These are phyloP conservation scores for Gremmenia infestans DNA, from an alignment of 2,329 filamentous ascomycete genomes.

Conservation along the genomic window DNA sequence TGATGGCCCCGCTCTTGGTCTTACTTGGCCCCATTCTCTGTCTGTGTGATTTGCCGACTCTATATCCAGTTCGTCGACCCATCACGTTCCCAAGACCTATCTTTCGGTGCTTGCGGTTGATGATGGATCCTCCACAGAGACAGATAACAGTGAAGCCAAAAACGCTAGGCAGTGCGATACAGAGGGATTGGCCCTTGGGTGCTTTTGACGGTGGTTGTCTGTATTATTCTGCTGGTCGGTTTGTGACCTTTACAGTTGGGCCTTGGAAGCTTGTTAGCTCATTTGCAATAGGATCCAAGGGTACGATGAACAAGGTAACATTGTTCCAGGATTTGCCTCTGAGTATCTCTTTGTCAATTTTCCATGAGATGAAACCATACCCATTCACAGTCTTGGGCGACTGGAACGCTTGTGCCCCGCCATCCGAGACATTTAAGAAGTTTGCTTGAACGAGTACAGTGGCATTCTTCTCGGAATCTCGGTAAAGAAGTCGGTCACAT, in stretches of 20 bases:
- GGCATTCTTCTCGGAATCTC: slow-evolving; percentile 18
- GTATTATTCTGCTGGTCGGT: slow-evolving; percentile 18
- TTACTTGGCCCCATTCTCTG: slow-evolving; percentile 25
- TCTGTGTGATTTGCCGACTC: slow-evolving; percentile 24
- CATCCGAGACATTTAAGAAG: slow-evolving; percentile 25
- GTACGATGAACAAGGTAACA: slow-evolving; percentile 24
- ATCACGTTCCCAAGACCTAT: slow-evolving; percentile 30
- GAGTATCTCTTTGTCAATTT: slow-evolving; percentile 23
- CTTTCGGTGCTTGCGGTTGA: slow-evolving; percentile 24
- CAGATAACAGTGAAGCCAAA: slow-evolving; percentile 25
- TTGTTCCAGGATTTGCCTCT: slow-evolving; percentile 23
- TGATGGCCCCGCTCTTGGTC: slow-evolving; percentile 19
- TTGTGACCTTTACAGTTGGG: slow-evolving; percentile 23
- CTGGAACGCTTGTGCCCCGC: slow-evolving; percentile 26
- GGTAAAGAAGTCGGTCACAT: slow-evolving; percentile 26
- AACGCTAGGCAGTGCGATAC: slow-evolving; percentile 27
- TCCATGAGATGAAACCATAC: slow-evolving; percentile 25
- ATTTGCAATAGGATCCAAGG: slow-evolving; percentile 13
- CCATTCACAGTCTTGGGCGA: slow-evolving; percentile 17
- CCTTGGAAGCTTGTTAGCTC: slow-evolving; percentile 16
- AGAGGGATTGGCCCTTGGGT: slow-evolving; percentile 23
- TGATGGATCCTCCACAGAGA: slow-evolving; percentile 20
- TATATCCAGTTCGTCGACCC: slow-evolving; percentile 27
- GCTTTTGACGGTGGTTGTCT: slow-evolving; percentile 14
- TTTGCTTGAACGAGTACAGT: slow-evolving; percentile 26